Percentiles rank a stretch among this genome's conserved stretches.
Evolutionary conservation across 2,329 filamentous ascomycete species (phyloP).

Genomic region (Fusarium kyushuense): DNA sequence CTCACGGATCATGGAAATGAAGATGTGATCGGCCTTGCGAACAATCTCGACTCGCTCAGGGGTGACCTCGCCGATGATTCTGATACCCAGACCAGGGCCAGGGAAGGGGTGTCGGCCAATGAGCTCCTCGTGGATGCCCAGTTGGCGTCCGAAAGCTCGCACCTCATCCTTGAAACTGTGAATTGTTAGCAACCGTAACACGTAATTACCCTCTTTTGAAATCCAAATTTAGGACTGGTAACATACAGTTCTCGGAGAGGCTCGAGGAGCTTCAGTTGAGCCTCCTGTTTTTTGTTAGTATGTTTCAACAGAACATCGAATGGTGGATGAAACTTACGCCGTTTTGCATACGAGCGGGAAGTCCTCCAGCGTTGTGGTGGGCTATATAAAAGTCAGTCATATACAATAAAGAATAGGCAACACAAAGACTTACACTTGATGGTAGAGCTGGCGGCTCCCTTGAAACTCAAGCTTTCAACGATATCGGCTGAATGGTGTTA

Average conservation of each 20-base stretch:
- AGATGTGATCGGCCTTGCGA: constrained; percentile 76
- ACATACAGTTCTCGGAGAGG: constrained; percentile 62
- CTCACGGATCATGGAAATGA: constrained; percentile 76
- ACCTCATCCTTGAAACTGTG: constrained; percentile 81
- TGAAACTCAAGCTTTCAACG: constrained; percentile 55
- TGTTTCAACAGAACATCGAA: not conserved
- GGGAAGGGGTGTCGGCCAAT: constrained; percentile 75
- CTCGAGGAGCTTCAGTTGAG: constrained; percentile 42
- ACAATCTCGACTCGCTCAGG: constrained; percentile 80
- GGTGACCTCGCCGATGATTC: constrained; percentile 85
- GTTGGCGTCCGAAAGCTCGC: constrained; percentile 48
- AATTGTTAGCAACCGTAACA: constrained; percentile 18
- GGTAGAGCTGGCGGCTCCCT: constrained; percentile 50
- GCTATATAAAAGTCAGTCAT: constrained; percentile 6
- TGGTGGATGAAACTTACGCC: constrained; percentile 12
- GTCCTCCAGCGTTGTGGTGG: constrained; percentile 42
- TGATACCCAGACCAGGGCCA: constrained; percentile 77
- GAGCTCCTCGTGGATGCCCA: constrained; percentile 49
- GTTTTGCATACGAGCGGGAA: constrained; percentile 45
- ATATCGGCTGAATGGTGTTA: constrained; percentile 47
- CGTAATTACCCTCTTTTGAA: not conserved
- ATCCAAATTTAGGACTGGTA: not conserved
- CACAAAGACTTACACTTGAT: constrained; percentile 56
- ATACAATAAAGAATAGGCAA: not conserved
- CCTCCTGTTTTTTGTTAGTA: constrained; percentile 39